A percentile compares a stretch with the other conserved stretches of the same genome.
Evolutionary conservation across 495 filamentous ascomycete species (phyloP).

Genomic region (Cercophora scortea): DNA sequence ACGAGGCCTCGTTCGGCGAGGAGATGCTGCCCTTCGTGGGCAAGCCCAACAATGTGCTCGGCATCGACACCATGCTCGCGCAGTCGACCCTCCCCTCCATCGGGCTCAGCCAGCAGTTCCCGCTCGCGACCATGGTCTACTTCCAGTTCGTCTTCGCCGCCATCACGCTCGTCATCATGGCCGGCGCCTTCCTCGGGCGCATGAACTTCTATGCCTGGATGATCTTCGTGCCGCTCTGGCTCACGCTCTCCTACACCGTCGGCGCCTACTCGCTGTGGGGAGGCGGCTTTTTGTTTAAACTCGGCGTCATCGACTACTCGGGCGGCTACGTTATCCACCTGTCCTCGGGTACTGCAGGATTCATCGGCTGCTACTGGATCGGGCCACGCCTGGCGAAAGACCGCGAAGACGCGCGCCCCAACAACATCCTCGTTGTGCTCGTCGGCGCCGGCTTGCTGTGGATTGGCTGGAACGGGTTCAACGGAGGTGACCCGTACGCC

Average conservation of each 20-base stretch:
- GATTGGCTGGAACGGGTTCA: constrained; percentile 54
- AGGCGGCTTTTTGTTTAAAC: constrained; percentile 44
- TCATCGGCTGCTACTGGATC: constrained; percentile 46
- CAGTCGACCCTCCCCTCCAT: constrained; percentile 41
- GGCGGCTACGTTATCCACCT: constrained; percentile 54
- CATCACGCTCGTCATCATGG: constrained; percentile 47
- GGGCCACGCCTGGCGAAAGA: constrained; percentile 44
- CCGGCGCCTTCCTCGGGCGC: constrained; percentile 42
- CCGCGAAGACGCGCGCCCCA: constrained; percentile 42
- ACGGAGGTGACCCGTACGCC: constrained; percentile 49
- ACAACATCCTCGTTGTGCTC: constrained; percentile 44
- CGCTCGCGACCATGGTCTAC: constrained; percentile 49
- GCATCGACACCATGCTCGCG: constrained; percentile 36
- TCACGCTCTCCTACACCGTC: constrained; percentile 42
- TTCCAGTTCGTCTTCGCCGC: constrained; percentile 56
- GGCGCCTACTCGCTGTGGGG: constrained; percentile 46
- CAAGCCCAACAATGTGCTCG: constrained; percentile 39
- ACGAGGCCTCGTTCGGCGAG: constrained; percentile 46
- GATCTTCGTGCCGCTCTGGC: constrained; percentile 50
- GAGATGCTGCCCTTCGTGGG: constrained; percentile 47
- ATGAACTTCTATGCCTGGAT: constrained; percentile 53
- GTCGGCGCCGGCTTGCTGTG: constrained; percentile 50
- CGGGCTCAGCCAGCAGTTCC: constrained; percentile 31
- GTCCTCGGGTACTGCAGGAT: constrained; percentile 48
- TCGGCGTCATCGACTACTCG: constrained; percentile 51